Evolutionary conservation across 2,329 filamentous ascomycete species (phyloP).

Genomic region (Ascochyta koolunga): DNA sequence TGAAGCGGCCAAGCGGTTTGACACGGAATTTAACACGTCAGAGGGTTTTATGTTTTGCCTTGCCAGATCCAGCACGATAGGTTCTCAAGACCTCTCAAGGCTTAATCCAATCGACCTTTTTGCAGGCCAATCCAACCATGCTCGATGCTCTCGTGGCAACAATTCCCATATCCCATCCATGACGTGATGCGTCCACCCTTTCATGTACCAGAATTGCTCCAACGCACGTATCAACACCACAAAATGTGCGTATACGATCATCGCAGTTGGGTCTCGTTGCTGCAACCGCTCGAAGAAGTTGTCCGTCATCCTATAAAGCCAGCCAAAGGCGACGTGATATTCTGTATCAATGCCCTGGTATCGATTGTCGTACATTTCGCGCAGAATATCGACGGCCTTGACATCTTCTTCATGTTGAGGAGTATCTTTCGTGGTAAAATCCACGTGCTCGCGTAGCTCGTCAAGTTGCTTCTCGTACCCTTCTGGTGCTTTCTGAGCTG

Average conservation of each 20-base stretch:
- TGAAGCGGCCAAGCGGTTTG: neutral
- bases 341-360: conserved; percentile 31
- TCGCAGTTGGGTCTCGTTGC: conserved; percentile 22
- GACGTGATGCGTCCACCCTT: conserved; percentile 38
- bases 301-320: conserved; percentile 35
- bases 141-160: conserved; percentile 25
- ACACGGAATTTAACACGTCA: neutral
- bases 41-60: neutral
- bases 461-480: conserved; percentile 28
- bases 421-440: conserved; percentile 6
- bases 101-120: conserved; percentile 31
- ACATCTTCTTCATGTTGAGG: conserved; percentile 11
- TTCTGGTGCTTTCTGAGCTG: conserved; percentile 11
- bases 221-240: conserved; percentile 33
- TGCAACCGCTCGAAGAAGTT: conserved; percentile 33
- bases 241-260: conserved; percentile 39
- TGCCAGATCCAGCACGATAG: neutral
- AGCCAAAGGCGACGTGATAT: conserved; percentile 34
- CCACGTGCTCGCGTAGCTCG: conserved; percentile 23
- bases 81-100: conserved; percentile 12
- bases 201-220: conserved; percentile 41
- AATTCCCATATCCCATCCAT: conserved; percentile 33
- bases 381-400: conserved; percentile 21
- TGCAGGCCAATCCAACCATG: conserved; percentile 35
- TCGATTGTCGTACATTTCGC: conserved; percentile 29